Percentiles rank a stretch among this genome's conserved stretches.
phyloP scores from a whole-genome alignment of 2,329 filamentous ascomycete genomes.

The Clarireedia sp. region DNA sequence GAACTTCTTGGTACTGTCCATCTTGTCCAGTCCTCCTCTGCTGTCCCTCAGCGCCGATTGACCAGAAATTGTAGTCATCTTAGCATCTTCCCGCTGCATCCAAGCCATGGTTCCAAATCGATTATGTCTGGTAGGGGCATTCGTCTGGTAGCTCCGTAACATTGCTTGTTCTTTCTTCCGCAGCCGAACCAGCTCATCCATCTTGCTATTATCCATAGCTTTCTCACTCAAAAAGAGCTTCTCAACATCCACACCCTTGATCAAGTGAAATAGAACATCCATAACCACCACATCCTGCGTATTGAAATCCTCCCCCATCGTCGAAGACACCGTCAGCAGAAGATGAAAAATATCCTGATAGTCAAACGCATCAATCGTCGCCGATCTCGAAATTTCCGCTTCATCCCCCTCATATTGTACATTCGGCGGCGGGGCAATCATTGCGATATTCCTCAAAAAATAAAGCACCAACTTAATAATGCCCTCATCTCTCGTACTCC shows the following conservation, averaged over 20 bases:
- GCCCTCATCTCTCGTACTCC: conserved; percentile 73
- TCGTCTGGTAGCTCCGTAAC: conserved; percentile 66
- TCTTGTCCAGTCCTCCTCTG: conserved; percentile 68
- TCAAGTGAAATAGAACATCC: conserved; percentile 84
- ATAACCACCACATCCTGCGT: conserved; percentile 82
- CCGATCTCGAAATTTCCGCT: conserved; percentile 77
- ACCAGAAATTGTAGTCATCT: conserved; percentile 78
- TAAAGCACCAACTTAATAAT: conserved; percentile 88
- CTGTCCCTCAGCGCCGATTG: conserved; percentile 74
- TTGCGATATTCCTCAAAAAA: conserved; percentile 79
- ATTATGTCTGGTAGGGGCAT: conserved; percentile 80
- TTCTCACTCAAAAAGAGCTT: conserved; percentile 79
- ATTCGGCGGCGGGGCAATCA: conserved; percentile 68
- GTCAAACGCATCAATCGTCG: conserved; percentile 81
- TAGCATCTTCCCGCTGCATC: conserved; percentile 80
- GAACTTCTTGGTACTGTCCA: conserved; percentile 87
- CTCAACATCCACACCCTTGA: conserved; percentile 79
- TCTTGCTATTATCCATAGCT: conserved; percentile 60
- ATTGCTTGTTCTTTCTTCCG: conserved; percentile 80
- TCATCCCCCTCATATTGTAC: conserved; percentile 80
- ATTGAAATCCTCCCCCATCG: conserved; percentile 88
- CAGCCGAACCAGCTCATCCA: conserved; percentile 64
- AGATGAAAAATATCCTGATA: conserved; percentile 85
- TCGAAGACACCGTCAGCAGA: conserved; percentile 79
- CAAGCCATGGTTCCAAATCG: conserved; percentile 96